A percentile compares a stretch with the other conserved stretches of the same genome.
Evolutionary conservation across 495 filamentous ascomycete genomes (phyloP).

Genomic region (Patellaria atrata): DNA sequence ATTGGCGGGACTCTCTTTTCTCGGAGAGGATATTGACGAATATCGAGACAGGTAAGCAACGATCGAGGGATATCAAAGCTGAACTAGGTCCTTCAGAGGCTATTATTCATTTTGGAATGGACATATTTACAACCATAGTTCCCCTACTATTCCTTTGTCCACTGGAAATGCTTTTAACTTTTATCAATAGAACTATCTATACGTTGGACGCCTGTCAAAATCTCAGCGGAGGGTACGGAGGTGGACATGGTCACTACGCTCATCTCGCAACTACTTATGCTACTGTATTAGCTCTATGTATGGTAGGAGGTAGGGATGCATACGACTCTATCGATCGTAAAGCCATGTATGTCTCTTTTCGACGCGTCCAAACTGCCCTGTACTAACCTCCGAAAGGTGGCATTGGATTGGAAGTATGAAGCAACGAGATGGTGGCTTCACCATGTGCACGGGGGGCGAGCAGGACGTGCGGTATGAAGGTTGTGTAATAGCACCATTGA

Average conservation of each 20-base stretch:
- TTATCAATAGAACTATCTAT: conserved; percentile 38
- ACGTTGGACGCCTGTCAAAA: conserved; percentile 76
- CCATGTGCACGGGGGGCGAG: conserved; percentile 67
- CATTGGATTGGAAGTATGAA: conserved; percentile 75
- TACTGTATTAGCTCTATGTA: conserved; percentile 56
- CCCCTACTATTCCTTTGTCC: no score
- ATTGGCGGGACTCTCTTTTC: conserved; percentile 50
- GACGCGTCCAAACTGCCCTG: neutral
- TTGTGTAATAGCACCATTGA: conserved; percentile 1
- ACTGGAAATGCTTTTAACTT: neutral
- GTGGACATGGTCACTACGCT: conserved; percentile 77
- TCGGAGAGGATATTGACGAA: conserved; percentile 59
- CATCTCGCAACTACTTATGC: conserved; percentile 86
- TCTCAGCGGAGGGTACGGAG: conserved; percentile 72
- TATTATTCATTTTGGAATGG: no score
- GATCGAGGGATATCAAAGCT: no score
- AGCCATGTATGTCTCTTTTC: conserved; percentile 44
- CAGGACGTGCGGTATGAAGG: conserved; percentile 66
- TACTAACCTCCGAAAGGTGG: conserved; percentile 37
- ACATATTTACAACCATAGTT: no score
- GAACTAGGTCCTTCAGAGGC: no score
- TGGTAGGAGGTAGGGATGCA: conserved; percentile 59
- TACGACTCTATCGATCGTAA: conserved; percentile 64
- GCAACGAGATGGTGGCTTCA: conserved; percentile 70
- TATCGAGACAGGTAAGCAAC: conserved; percentile 54